Evolutionary conservation across 1,284 basidiomycete species (phyloP), one percentile per base, ranked within the genome.

Genomic region (Coniferiporia weirii): DNA sequence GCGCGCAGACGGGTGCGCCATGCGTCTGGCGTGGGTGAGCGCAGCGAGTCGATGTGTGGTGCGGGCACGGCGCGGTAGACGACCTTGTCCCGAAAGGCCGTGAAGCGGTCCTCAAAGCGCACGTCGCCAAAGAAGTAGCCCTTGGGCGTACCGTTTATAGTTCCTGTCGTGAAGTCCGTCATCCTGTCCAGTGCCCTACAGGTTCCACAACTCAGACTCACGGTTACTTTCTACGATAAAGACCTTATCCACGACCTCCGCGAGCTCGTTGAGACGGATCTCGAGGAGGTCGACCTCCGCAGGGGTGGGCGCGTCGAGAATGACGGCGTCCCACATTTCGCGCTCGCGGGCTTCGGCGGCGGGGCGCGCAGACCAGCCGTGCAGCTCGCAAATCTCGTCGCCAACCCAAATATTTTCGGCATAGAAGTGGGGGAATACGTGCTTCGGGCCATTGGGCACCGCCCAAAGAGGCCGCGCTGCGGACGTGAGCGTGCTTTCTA

Each of bases 381-480:
- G 72, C 20, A 72, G 56, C 9, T 13, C 13, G 56, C 73, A 74
- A 8, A 59, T 52, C 34, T 62, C 51, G 15, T 47, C 51, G 17
- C 44, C 51, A 4, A 35, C 44, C 43, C 15, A 17, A 8, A 67
- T 60, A n/a, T 63, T 51, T 6, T 67, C 67, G 4, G 68, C 66
- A 46, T 67, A 61, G 55, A 62, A 69, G 54, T 73, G 72, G 0
- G 64, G 57, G 9, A 73, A 45, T 7, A 69, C 53, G 0, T 60
- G 19, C 1, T 43, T 34, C 0, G 70, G 70, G 0, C 66, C 65
- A 27, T 65, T 63, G 3, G 61, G 46, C 4, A 67, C 70, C 66
- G 87, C 85, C 84, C 85, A 87, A 43, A 88, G 70, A 4, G 85
- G 85, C 22, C 84, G 73, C 3, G 83, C 83, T 9, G 81, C 79